These are phyloP conservation scores for Candida easanensis DNA, from an alignment of 805 yeast species.

Conservation along the genomic window DNA sequence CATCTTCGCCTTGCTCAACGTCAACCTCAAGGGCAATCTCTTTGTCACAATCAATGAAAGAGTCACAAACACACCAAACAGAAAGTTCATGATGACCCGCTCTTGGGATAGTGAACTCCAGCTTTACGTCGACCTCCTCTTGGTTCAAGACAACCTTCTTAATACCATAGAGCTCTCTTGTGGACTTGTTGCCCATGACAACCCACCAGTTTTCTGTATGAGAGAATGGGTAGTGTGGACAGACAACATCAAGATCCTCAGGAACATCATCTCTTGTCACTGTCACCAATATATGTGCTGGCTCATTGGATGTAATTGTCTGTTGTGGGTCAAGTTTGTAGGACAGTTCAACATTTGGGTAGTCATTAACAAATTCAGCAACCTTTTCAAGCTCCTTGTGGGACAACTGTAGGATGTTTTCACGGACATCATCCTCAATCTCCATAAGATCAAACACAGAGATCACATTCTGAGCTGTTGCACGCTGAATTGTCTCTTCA, in stretches of 20 bases:
- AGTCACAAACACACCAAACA: conserved; percentile 87
- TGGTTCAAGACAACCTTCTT: conserved; percentile 57
- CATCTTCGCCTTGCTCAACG: conserved; percentile 35
- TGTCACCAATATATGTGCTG: conserved; percentile 44
- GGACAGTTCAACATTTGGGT: conserved; percentile 78
- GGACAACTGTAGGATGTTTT: conserved; percentile 53
- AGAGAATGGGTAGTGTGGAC: conserved; percentile 55
- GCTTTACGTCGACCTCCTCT: conserved; percentile 47
- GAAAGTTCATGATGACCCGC: conserved; percentile 61
- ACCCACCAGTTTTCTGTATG: conserved; percentile 86
- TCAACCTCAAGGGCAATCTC: conserved; percentile 59
- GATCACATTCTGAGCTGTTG: conserved; percentile 53
- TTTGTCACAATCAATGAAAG: conserved; percentile 90
- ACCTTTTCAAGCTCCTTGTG: conserved; percentile 55
- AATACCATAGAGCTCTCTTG: conserved; percentile 66
- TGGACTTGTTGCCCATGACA: conserved; percentile 65
- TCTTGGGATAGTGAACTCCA: conserved; percentile 57
- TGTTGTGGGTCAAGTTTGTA: conserved; percentile 46
- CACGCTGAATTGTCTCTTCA: conserved; percentile 48
- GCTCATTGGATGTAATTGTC: conserved; percentile 45
- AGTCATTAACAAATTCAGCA: conserved; percentile 85
- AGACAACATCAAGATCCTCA: conserved; percentile 56
- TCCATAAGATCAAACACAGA: conserved; percentile 78
- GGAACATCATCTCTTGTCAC: conserved; percentile 77
- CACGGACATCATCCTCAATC: conserved; percentile 71